Conservation (phyloP, 345 rosid species). For the Rhizophora mangle region DNA sequence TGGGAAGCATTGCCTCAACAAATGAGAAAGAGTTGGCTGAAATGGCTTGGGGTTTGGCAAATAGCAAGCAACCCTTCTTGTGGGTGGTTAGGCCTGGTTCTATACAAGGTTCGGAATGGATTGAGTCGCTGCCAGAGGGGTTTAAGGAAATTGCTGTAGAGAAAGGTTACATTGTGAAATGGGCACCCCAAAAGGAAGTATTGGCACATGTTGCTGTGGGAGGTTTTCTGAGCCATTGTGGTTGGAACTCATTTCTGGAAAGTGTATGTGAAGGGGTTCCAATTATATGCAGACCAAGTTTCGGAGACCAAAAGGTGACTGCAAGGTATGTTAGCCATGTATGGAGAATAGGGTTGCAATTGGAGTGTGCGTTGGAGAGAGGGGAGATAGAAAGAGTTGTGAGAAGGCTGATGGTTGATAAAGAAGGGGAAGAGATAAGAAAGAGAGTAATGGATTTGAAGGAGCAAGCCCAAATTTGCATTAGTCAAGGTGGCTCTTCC, state of each 20-base stretch:
- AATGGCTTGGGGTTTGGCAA: conserved; percentile 36
- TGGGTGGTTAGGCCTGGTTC: conserved; percentile 45
- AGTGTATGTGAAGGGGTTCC: conserved; percentile 52
- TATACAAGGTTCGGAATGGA: not conserved
- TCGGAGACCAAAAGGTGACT: conserved; percentile 40
- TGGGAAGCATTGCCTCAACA: conserved; percentile 23
- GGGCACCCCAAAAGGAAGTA: conserved; percentile 54
- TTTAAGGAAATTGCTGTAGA: conserved; percentile 8
- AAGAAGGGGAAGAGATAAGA: conserved; percentile 11
- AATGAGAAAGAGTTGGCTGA: conserved; percentile 12
- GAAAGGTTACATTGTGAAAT: conserved; percentile 41
- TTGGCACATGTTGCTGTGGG: conserved; percentile 43
- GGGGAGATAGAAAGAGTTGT: conserved; percentile 1
- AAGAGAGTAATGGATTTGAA: conserved; percentile 8
- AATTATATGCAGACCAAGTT: conserved; percentile 40
- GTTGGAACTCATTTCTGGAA: conserved; percentile 51
- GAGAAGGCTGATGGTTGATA: conserved; percentile 14
- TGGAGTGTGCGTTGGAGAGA: conserved; percentile 31
- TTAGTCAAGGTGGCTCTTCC: conserved; percentile 11
- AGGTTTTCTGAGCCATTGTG: conserved; percentile 51
- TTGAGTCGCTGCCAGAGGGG: conserved; percentile 11
- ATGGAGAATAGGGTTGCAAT: conserved; percentile 41
- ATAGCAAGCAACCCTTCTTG: conserved; percentile 42
- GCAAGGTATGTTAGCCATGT: conserved; percentile 39
- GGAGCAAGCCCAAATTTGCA: conserved; percentile 4